Evolutionary conservation across 371 early-diverging fungal genomes (phyloP), one percentile per base, ranked within the genome.

Genomic region (Umbelopsis sp.): DNA sequence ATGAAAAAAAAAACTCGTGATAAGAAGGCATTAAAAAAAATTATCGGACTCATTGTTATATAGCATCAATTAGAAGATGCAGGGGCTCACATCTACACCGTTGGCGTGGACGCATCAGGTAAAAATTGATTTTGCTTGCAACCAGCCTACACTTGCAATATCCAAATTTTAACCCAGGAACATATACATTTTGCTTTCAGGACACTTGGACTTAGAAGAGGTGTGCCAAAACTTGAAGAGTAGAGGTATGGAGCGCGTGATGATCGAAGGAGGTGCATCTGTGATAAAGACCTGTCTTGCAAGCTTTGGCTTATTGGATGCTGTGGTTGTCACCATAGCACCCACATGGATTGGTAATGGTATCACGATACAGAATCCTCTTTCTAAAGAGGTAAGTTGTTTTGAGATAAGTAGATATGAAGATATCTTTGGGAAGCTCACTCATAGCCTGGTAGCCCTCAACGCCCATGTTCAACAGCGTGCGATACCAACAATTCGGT

Each of bases 251-350:
- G 67, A 71, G 8, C 70, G 80, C 0, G 70, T 97, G 29, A 97
- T 97, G 98, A 91, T 97, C 22, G 98, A 97, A 84, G 98, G 98
- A 16, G 98, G 98, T 3, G 89, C 96, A 0, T 73, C 76, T 14
- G 80, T 97, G 10, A 96, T 97, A 44, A 80, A 86, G 35, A 77
- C 87, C 1, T 93, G 93, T 66, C 70, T 96, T 64, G 68, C 69
- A 25, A 46, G 62, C 41, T 73, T 69, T 37, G 70, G 68, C 1
- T 63, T 83, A 44, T 74, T 83, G 29, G 89, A 93, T 69, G 78
- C 77, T 14, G 71, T 94, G 35, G 78, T 95, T 22, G 74, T 96
- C 22, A 97, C 97, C 0, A 81, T 92, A 52, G 92, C 94, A 0
- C 97, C 97, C 6, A 73, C 80, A 3, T 84, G 85, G 37, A 80